These are phyloP conservation scores for Candida suzukii DNA, from an alignment of 805 yeast species.

Conservation along the genomic window DNA sequence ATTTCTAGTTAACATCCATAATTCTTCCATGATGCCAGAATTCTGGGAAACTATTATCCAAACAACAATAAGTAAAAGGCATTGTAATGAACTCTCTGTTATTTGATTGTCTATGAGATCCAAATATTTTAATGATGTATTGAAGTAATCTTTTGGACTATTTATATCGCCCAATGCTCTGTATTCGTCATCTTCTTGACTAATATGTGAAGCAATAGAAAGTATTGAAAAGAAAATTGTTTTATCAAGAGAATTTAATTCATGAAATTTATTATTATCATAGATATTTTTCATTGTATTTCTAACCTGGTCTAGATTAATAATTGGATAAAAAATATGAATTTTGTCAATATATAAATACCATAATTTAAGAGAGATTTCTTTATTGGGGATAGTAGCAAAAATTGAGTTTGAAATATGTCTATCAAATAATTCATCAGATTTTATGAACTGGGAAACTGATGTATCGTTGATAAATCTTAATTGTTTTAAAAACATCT, in stretches of 20 bases:
- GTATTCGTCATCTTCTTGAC: background rate
- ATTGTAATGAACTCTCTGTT: background rate
- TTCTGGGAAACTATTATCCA: constrained; percentile 1
- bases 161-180: background rate
- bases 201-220: background rate
- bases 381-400: background rate
- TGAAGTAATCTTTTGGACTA: constrained; percentile 1
- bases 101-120: background rate
- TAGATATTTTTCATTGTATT: background rate
- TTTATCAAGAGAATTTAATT: background rate
- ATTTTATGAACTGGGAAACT: background rate
- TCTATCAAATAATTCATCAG: background rate
- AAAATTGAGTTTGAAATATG: too few species aligned
- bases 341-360: constrained; percentile 1
- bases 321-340: constrained; percentile 2
- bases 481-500: constrained; percentile 1
- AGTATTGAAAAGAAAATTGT: background rate
- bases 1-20: constrained; percentile 1
- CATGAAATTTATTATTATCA: too few species aligned
- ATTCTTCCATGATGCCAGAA: background rate
- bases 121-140: constrained; percentile 1
- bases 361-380: background rate
- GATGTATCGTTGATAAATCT: background rate
- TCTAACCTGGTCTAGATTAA: background rate
- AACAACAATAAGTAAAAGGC: background rate